Base-by-base conservation (phyloP, 1,284 basidiomycete species). In the Fomes fomentarius region DNA sequence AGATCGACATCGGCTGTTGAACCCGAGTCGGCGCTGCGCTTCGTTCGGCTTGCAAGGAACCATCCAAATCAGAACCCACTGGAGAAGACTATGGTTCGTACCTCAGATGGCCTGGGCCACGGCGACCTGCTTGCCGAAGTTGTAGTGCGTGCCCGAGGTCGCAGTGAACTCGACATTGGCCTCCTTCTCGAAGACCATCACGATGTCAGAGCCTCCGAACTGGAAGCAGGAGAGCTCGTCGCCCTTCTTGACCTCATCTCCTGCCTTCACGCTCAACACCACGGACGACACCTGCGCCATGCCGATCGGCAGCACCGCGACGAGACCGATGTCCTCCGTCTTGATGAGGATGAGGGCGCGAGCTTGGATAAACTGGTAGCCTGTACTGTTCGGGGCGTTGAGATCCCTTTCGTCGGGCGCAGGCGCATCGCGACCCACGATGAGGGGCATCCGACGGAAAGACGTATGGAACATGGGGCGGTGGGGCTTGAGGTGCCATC, bases 281-380 rank as follows among this genome's bases (percentile, higher is more conserved):
- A 65, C 62, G 30, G 62, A 63, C 47, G 61, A 63, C 28, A 65
- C 57, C 54, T 63, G 62, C 34, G 62, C 62, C 63, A 65, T 65
- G 14, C 63, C 63, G 35, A 63, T 62, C 21, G 63, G 62, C 25
- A 65, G 54, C 39, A 63, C 57, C 22, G 63, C 63, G 52, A 65
- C 63, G 50, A 57, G 56, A 12, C 63, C 63, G 33, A 63, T 33
- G 5, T 47, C 44, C 44, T 47, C 44, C 44, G 41, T 59, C 21
- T 63, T 57, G 50, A 65, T 65, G 44, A 65, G 45, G 33, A 65
- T 41, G 35, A 58, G 35, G 9, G 45, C 62, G 47, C 60, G 60
- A 11, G 63, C 54, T 47, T 66, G 65, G n/a, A 66, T 26, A 60
- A 66, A 65, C 60, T 53, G 65, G 57, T 66, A 66, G 7, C 65